phyloP scores from a whole-genome alignment of 2,329 filamentous ascomycete species.

The Cadophora gregata region DNA sequence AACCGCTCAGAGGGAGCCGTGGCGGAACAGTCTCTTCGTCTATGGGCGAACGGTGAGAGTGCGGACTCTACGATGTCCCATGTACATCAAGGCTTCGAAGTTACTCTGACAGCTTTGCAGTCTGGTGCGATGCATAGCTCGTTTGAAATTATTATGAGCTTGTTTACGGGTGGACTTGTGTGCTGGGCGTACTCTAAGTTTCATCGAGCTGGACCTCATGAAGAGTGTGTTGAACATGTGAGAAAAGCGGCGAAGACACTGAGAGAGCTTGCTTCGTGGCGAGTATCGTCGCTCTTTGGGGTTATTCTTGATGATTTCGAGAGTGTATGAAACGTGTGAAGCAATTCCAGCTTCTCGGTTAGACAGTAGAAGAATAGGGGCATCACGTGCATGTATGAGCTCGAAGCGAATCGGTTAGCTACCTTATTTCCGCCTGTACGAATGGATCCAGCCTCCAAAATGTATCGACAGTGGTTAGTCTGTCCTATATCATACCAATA shows the following conservation, averaged over 20 bases:
- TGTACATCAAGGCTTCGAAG: neutral
- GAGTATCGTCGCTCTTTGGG: neutral
- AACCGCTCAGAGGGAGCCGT: neutral
- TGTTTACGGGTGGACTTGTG: slow-evolving; percentile 12
- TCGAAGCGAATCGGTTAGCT: neutral
- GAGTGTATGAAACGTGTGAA: neutral
- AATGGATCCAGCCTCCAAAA: no score
- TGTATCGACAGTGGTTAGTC: no score
- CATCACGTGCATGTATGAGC: neutral
- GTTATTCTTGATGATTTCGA: neutral
- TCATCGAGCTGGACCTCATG: slow-evolving; percentile 5
- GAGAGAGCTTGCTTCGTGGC: neutral
- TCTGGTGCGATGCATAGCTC: slow-evolving; percentile 10
- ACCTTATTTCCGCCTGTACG: no score
- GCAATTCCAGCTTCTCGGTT: neutral
- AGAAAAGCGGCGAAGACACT: neutral
- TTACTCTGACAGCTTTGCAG: neutral
- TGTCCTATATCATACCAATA: no score
- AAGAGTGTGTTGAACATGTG: neutral
- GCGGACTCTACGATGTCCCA: neutral
- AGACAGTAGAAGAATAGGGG: neutral
- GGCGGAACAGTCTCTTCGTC: neutral
- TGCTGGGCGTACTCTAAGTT: slow-evolving; percentile 6
- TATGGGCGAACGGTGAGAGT: neutral
- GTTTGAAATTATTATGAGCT: neutral